Evolutionary conservation across 805 yeast genomes (phyloP), one percentile per base, ranked within the genome.

Genomic region (Saturnispora gosingensis): DNA sequence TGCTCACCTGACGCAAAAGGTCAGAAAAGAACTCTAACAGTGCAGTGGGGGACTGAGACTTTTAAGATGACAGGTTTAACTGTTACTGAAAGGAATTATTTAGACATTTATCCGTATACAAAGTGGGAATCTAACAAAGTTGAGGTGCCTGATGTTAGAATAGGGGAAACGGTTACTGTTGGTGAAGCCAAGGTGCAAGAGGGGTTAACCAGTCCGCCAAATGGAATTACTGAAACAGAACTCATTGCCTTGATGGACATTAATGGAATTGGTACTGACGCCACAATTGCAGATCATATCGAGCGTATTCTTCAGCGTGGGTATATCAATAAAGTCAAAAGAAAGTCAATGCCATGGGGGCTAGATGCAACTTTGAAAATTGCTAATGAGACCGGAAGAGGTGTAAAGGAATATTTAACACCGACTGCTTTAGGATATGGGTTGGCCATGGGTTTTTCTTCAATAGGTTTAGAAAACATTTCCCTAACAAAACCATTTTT

Each of bases 211-310:
- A 62, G 83, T 0, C 82, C 97, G 0, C 99, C 99, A 0, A 67
- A 70, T 28, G 84, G 81, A 49, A 76, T 93, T 74, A 91, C 98
- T 0, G 99, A 93, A 65, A 76, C 96, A 0, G 99, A 91, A 62
- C 73, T 93, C 22, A 88, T 93, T 67, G 83, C 88, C 9, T 70
- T 93, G 45, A 93, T 93, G 99, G 98, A 95, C 70, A 86, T 82
- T 10, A 93, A 93, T 66, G 98, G 98, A 0, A 93, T 93, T 44
- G 99, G 99, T 2, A 93, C 99, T 0, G 99, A 93, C 71, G 99
- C 99, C 0, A 93, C 99, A 0, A 95, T 93, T 67, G 99, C 98
- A 0, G 99, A 93, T 43, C 99, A 93, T 67, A 93, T 93, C 38
- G 89, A 85, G 53, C 90, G 86, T 62, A 81, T 93, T 43, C 68